Conservation (phyloP, 2,329 filamentous ascomycete genomes). For the Dryadomyces quercivorus region DNA sequence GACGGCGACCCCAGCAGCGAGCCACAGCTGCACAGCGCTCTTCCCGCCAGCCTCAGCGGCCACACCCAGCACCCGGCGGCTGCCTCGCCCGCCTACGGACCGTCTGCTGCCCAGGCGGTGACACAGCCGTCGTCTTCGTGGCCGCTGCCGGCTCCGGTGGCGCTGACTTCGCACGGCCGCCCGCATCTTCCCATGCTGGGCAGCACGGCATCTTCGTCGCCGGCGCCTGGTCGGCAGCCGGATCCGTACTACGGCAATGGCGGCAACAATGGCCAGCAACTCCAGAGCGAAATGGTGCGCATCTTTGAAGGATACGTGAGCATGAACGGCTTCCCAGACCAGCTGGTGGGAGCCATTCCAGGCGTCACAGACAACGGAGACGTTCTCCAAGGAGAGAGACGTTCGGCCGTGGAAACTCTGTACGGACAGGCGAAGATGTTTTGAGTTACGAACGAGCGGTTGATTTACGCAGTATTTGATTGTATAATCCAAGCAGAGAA, state of each 20-base stretch:
- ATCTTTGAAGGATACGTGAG: conserved; percentile 28
- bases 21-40: neutral
- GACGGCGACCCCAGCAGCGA: conserved; percentile 20
- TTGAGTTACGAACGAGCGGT: neutral
- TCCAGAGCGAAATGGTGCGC: conserved; percentile 42
- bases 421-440: neutral
- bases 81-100: neutral
- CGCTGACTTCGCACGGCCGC: neutral
- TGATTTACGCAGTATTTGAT: too few relatives aligned
- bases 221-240: neutral
- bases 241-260: neutral
- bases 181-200: neutral
- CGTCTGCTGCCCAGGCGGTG: too few relatives aligned
- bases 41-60: neutral
- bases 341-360: neutral
- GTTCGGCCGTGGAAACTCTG: neutral
- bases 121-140: neutral
- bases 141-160: neutral
- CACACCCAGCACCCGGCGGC: neutral
- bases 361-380: neutral
- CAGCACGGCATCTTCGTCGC: neutral
- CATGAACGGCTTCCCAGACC: conserved; percentile 9
- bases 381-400: neutral
- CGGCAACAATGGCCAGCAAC: conserved; percentile 31
- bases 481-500: too few relatives aligned